Percentiles rank a stretch among this genome's conserved stretches.
These are phyloP conservation scores for Anaeromyces robustus DNA, from an alignment of 192 early-diverging fungal species.

Conservation along the genomic window DNA sequence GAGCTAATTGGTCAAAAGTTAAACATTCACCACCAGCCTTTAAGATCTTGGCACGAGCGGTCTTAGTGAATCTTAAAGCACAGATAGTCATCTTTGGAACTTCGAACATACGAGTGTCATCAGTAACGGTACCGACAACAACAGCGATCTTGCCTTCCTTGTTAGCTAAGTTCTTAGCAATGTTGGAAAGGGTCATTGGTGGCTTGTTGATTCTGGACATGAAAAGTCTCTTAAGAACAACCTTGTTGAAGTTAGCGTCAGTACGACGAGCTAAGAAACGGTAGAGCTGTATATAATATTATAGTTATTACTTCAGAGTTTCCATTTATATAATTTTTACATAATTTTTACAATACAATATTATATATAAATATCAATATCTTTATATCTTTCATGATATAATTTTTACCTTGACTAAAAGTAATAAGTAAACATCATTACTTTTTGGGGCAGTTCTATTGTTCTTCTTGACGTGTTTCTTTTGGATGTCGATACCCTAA, in stretches of 20 bases:
- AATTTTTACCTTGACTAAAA: conserved; percentile 85
- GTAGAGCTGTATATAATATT: conserved; percentile 56
- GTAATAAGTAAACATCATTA: conserved; percentile 89
- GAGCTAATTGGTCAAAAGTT: conserved; percentile 97
- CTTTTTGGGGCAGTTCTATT: conserved; percentile 78
- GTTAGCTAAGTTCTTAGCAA: conserved; percentile 52
- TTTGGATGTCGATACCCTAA: conserved; percentile 92
- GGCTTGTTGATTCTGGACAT: conserved; percentile 97
- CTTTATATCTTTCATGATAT: neutral
- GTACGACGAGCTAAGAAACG: conserved; percentile 98
- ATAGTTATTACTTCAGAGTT: neutral
- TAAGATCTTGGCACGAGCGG: conserved; percentile 91
- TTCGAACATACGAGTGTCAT: conserved; percentile 82
- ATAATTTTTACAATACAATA: neutral
- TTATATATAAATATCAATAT: neutral
- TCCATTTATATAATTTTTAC: too few relatives aligned
- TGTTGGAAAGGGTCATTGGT: conserved; percentile 81
- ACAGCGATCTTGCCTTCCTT: conserved; percentile 88
- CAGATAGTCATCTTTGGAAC: conserved; percentile 91
- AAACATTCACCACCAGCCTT: conserved; percentile 97
- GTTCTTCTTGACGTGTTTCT: conserved; percentile 92
- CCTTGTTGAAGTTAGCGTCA: conserved; percentile 97
- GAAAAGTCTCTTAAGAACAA: conserved; percentile 92
- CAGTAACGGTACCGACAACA: conserved; percentile 90
- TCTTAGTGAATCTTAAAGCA: conserved; percentile 88